Conservation (phyloP, 257 asterid genomes). For the Capsicum pubescens region DNA sequence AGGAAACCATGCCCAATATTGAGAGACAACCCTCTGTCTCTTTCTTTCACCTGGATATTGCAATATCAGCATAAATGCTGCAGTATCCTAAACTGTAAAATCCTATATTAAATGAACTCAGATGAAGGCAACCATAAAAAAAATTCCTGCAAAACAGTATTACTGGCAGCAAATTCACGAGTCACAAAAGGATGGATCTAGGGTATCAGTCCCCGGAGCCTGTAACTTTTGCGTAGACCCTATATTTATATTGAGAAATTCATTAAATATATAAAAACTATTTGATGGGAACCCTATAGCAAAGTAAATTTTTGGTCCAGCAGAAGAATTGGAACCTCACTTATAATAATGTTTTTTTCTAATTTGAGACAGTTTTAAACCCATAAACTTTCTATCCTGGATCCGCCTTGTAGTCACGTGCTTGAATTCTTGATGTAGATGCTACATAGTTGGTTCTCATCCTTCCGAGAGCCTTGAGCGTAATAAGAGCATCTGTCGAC, state of each 20-base stretch:
- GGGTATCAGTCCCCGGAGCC: too few relatives aligned
- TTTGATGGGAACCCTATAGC: too few relatives aligned
- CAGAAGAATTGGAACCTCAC: too few relatives aligned
- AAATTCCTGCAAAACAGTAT: not conserved
- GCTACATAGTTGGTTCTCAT: constrained; percentile 7
- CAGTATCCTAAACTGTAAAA: constrained; percentile 3
- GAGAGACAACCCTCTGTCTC: constrained; percentile 1
- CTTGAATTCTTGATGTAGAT: not conserved
- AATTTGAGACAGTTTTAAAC: not conserved
- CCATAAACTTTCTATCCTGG: not conserved
- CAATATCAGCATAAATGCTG: not conserved
- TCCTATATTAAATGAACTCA: constrained; percentile 24
- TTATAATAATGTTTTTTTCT: too few relatives aligned
- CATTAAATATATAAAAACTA: too few relatives aligned
- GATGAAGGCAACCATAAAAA: not conserved
- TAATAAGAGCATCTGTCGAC: not conserved
- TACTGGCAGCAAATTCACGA: constrained; percentile 16
- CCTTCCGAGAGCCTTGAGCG: not conserved
- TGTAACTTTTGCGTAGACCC: too few relatives aligned
- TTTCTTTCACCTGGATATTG: not conserved
- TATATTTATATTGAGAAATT: too few relatives aligned
- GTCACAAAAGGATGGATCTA: not conserved
- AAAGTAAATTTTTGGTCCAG: too few relatives aligned
- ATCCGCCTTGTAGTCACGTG: not conserved
- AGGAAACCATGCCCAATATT: constrained; percentile 20